A percentile compares a stretch with the other conserved stretches of the same genome.
Conservation (phyloP, 2,329 filamentous ascomycete species). For the Boeremia exigua region DNA sequence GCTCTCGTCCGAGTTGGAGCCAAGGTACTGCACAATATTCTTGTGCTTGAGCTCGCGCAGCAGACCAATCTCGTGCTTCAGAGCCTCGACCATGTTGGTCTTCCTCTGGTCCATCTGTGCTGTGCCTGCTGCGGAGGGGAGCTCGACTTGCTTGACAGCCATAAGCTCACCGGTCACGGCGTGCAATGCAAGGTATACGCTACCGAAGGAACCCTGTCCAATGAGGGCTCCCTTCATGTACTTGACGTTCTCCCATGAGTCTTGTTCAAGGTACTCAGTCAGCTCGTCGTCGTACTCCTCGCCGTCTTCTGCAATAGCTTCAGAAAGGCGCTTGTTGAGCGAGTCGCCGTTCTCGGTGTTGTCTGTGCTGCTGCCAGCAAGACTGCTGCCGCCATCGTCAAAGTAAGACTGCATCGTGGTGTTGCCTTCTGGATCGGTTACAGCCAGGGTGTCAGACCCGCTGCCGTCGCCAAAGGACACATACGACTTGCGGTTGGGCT, state of each 20-base stretch:
- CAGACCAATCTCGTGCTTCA: constrained; percentile 95
- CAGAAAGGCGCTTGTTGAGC: constrained; percentile 79
- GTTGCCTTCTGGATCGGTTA: constrained; percentile 79
- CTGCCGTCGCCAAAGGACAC: constrained; percentile 82
- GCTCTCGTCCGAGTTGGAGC: constrained; percentile 87
- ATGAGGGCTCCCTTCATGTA: constrained; percentile 99
- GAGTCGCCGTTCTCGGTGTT: constrained; percentile 69
- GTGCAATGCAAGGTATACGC: constrained; percentile 92
- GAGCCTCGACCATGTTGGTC: constrained; percentile 96
- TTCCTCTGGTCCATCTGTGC: constrained; percentile 83
- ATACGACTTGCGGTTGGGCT: constrained; percentile 92
- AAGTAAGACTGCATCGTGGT: constrained; percentile 77
- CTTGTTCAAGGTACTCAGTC: constrained; percentile 85
- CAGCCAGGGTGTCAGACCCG: constrained; percentile 70
- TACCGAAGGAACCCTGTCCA: constrained; percentile 94
- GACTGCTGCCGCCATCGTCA: constrained; percentile 78
- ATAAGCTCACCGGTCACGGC: constrained; percentile 96
- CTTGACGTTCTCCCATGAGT: constrained; percentile 95
- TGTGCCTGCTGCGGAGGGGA: constrained; percentile 77
- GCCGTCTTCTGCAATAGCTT: constrained; percentile 86
- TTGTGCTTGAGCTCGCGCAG: constrained; percentile 92
- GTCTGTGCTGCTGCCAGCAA: constrained; percentile 69
- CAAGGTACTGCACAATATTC: constrained; percentile 98
- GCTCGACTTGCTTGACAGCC: constrained; percentile 97
- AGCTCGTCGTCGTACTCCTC: constrained; percentile 91